A percentile compares a stretch with the other conserved stretches of the same genome.
Evolutionary conservation across 2,329 filamentous ascomycete species (phyloP).

Genomic region (Zymoseptoria passerinii): DNA sequence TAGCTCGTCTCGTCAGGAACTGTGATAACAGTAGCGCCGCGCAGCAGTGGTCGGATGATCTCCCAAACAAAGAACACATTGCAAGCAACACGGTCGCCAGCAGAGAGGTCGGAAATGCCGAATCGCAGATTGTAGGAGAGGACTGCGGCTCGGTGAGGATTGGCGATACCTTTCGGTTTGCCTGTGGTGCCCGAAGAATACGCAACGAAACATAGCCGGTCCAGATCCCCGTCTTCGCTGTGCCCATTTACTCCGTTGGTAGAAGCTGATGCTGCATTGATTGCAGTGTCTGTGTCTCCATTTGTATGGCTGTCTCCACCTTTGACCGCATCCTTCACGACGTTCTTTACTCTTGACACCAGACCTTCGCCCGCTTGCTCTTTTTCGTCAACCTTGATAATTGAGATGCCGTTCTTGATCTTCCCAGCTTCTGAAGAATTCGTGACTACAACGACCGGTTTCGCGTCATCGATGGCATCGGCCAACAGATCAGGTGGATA

Average conservation of each 20-base stretch:
- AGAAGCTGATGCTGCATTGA: neutral
- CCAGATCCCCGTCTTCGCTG: constrained; percentile 54
- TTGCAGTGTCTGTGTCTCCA: constrained; percentile 2
- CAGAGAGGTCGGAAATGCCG: constrained; percentile 56
- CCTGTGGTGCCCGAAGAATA: constrained; percentile 73
- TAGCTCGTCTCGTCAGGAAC: constrained; percentile 71
- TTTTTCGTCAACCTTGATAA: constrained; percentile 57
- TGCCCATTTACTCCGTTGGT: constrained; percentile 34
- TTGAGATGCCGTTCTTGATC: constrained; percentile 54
- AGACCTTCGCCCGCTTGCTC: neutral
- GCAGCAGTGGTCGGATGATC: constrained; percentile 65
- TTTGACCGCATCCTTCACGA: constrained; percentile 6
- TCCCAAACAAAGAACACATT: constrained; percentile 88
- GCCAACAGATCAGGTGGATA: constrained; percentile 66
- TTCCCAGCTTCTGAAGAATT: constrained; percentile 55
- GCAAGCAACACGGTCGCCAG: constrained; percentile 72
- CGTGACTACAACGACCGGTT: constrained; percentile 62
- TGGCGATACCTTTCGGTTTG: constrained; percentile 73
- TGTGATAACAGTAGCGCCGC: constrained; percentile 67
- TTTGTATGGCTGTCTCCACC: constrained; percentile 28
- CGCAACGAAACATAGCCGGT: constrained; percentile 69
- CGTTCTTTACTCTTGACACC: neutral
- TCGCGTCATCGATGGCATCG: constrained; percentile 69
- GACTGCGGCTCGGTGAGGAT: constrained; percentile 59
- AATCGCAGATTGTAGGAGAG: constrained; percentile 68